Percentiles rank a stretch among this genome's conserved stretches.
These are phyloP conservation scores for Adansonia gregorii DNA, from an alignment of 441 rosid species.

Conservation along the genomic window DNA sequence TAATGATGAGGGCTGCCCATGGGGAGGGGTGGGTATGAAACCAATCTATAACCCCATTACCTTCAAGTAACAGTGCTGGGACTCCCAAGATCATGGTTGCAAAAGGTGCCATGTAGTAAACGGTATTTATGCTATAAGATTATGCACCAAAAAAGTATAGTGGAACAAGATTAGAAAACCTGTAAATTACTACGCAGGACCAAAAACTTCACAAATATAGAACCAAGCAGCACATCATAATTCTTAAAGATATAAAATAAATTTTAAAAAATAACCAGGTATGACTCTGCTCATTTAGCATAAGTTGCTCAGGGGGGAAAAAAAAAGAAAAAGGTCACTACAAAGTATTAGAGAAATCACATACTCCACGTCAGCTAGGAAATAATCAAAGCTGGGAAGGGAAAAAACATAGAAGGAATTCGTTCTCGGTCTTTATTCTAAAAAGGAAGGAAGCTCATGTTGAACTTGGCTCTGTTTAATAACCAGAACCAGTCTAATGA, in stretches of 20 bases:
- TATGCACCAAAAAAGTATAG: slow-evolving; percentile 16
- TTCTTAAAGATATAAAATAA: not conserved
- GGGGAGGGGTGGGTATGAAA: slow-evolving; percentile 60
- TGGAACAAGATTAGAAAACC: slow-evolving; percentile 25
- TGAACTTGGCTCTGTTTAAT: not conserved
- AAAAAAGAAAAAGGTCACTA: not conserved
- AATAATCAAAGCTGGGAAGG: not conserved
- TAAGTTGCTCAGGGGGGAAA: not conserved
- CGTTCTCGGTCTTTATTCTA: not conserved
- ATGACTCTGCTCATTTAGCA: too few species aligned
- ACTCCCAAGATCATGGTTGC: slow-evolving; percentile 92
- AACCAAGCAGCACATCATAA: not conserved
- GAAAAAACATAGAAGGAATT: not conserved
- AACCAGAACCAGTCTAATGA: not conserved
- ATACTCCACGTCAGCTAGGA: not conserved
- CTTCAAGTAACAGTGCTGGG: slow-evolving; percentile 90
- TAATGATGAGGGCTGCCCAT: slow-evolving; percentile 64
- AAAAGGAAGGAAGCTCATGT: not conserved
- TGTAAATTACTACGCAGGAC: not conserved
- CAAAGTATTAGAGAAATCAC: not conserved
- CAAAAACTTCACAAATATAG: not conserved
- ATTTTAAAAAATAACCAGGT: not conserved
- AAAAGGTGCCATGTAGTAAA: slow-evolving; percentile 97
- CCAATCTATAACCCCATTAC: slow-evolving; percentile 80
- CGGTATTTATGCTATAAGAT: slow-evolving; percentile 79